A percentile compares a stretch with the other conserved stretches of the same genome.
Conservation (phyloP, 2,329 filamentous ascomycete genomes). For the Fusarium coffeatum region DNA sequence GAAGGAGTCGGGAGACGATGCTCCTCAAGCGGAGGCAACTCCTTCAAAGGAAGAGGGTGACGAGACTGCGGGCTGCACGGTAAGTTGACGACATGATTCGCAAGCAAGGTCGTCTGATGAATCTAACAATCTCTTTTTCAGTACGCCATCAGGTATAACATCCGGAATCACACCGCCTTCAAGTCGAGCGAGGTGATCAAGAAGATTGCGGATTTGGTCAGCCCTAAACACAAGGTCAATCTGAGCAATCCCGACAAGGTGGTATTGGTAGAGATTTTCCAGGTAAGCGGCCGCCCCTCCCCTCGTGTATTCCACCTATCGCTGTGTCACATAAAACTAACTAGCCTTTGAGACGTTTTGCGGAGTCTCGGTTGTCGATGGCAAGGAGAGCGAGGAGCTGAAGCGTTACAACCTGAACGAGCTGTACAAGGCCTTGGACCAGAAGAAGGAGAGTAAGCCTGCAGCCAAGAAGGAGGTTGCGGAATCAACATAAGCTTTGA, state of each 20-base stretch:
- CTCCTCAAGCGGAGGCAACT: constrained; percentile 15
- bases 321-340: constrained; percentile 30
- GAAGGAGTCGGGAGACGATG: constrained; percentile 36
- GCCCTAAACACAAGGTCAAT: constrained; percentile 78
- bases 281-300: constrained; percentile 63
- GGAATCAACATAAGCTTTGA: constrained; percentile 34
- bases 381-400: constrained; percentile 74
- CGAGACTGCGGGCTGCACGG: constrained; percentile 52
- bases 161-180: constrained; percentile 77
- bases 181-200: constrained; percentile 77
- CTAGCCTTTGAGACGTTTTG: constrained; percentile 70
- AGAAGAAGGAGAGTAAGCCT: constrained; percentile 31
- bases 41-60: constrained; percentile 31
- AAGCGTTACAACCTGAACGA: constrained; percentile 84
- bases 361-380: constrained; percentile 82
- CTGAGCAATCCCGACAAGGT: constrained; percentile 82
- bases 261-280: constrained; percentile 82
- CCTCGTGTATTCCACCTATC: constrained; percentile 39
- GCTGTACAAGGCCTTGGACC: constrained; percentile 64
- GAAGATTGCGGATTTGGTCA: constrained; percentile 73
- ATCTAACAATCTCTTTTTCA: constrained; percentile 51
- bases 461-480: constrained; percentile 30
- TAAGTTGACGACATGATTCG: constrained; percentile 50
- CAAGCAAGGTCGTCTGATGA: constrained; percentile 9
- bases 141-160: constrained; percentile 87